Conservation (phyloP, 257 asterid species). For the Prunella vulgaris region DNA sequence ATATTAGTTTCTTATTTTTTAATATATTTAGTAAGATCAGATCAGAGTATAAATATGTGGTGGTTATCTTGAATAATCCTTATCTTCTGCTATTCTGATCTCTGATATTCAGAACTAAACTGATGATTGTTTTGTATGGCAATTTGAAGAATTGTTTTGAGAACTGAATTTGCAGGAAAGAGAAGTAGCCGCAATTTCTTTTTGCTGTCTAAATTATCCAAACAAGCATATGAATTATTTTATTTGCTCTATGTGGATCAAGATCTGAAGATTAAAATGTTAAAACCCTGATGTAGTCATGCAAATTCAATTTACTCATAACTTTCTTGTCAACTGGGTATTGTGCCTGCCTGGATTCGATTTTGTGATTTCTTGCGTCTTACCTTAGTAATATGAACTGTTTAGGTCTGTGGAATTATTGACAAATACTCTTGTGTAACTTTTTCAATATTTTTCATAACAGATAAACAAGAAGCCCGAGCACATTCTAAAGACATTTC, state of each 20-base stretch:
- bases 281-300: not conserved
- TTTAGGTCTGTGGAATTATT: slow-evolving; percentile 4
- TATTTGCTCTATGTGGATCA: not conserved
- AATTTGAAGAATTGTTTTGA: not conserved
- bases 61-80: not conserved
- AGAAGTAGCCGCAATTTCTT: not conserved
- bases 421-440: not conserved
- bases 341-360: not conserved
- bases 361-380: not conserved
- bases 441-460: slow-evolving; percentile 1
- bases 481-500: slow-evolving; percentile 81
- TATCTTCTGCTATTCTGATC: not conserved
- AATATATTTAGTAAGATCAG: not conserved
- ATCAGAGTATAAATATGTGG: not conserved
- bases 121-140: not conserved
- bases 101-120: not conserved
- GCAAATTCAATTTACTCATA: not conserved
- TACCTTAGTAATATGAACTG: not conserved
- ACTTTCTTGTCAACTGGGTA: not conserved
- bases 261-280: not conserved
- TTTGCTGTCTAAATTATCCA: not conserved
- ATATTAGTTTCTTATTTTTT: not conserved
- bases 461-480: slow-evolving; percentile 83
- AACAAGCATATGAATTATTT: not conserved
- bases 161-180: not conserved